Base-by-base conservation (phyloP, 306 rosid genomes). In the Vigna hirtella region DNA sequence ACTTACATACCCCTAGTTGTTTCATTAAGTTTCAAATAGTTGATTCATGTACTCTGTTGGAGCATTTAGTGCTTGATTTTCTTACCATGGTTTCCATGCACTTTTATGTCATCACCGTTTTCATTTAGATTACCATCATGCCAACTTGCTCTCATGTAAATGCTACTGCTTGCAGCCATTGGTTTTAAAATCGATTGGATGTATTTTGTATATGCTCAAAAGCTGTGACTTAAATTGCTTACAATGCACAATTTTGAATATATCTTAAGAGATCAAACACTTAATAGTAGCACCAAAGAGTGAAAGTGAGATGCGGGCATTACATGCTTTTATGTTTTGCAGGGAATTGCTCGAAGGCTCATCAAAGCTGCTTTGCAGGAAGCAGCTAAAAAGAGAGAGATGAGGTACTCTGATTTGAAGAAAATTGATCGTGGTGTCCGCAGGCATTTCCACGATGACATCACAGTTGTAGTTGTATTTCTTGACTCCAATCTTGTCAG, bases 371-470 rank as follows among this genome's bases (percentile, higher is more conserved):
- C 98, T 59, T 80, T 91, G 79, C 91, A 77, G 77, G 98, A 88
- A 83, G 98, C 98, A n/a, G 98, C 98, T 7, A 93, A 91, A 79
- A 91, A 93, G 76, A 82, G 98, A 80, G 98, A 93, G 87, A 93
- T 93, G 98, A 89, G 98, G 71, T 93, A 93, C 84, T 89, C 98
- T 2, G 98, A 93, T 77, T 78, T 93, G 87, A 93, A 84, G 88
- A 90, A 93, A 74, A 93, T 93, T 28, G 96, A 93, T 28, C 91
- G 98, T 0, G 98, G 98, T 28, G 91, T 93, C 18, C 98, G 98
- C 64, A 90, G 98, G 55, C 96, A 91, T 84, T 93, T 93, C 89
- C 98, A 93, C 28, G 98, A 93, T 10, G 98, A 93, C 81, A 91
- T 91, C 81, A 91, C 98, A 0, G 98, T 93, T 26, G 68, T 93